These are phyloP conservation scores for Vicia villosa DNA, from an alignment of 306 rosid genomes.

Conservation along the genomic window DNA sequence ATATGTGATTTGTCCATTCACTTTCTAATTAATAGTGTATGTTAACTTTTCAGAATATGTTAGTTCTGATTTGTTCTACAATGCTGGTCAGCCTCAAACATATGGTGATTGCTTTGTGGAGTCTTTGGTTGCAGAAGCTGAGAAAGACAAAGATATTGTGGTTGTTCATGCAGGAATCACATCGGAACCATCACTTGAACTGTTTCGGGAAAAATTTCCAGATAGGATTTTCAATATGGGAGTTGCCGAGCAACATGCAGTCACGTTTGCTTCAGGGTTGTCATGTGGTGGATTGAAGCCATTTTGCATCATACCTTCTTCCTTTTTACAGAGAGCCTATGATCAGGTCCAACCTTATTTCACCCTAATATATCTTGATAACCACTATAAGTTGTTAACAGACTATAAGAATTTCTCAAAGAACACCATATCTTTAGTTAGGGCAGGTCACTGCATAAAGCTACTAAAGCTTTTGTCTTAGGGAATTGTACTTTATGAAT, in stretches of 20 bases:
- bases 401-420: conserved; percentile 17
- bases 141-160: conserved; percentile 81
- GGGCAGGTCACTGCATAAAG: neutral
- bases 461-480: neutral
- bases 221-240: conserved; percentile 86
- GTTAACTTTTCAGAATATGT: conserved; percentile 54
- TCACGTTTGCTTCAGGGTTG: conserved; percentile 92
- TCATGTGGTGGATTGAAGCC: conserved; percentile 95
- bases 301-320: conserved; percentile 84
- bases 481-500: conserved; percentile 14
- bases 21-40: conserved; percentile 27
- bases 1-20: conserved; percentile 26
- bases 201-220: conserved; percentile 71
- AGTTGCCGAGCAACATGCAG: conserved; percentile 98
- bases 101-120: conserved; percentile 84
- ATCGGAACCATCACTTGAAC: conserved; percentile 69
- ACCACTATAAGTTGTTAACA: neutral
- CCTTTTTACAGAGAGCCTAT: conserved; percentile 87
- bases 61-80: conserved; percentile 33
- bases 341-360: conserved; percentile 68
- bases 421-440: conserved; percentile 1
- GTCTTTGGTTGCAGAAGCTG: conserved; percentile 72
- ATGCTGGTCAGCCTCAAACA: conserved; percentile 48
- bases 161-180: conserved; percentile 81
- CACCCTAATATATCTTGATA: conserved; percentile 6